Percentiles rank a stretch among this genome's conserved stretches.
Conservation (phyloP, 164 flowering plant genomes). For the Piper betle region DNA sequence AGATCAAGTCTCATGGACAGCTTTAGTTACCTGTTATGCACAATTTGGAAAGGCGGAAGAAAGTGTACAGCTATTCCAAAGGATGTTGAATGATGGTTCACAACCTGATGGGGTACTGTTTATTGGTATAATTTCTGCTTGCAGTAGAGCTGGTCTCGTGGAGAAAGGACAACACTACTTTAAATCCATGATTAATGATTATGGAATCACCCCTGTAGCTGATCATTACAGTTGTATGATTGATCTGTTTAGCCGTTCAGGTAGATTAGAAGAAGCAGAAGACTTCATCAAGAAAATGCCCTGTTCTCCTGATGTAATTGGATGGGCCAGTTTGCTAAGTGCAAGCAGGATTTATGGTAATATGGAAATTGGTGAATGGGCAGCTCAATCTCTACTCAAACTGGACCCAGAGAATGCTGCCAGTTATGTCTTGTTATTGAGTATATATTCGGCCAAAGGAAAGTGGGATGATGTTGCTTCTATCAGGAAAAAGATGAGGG, state of each 20-base stretch:
- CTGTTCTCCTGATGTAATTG: slow-evolving; percentile 51
- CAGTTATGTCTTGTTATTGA: slow-evolving; percentile 62
- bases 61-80: slow-evolving; percentile 41
- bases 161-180: slow-evolving; percentile 44
- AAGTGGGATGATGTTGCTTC: slow-evolving; percentile 63
- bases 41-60: slow-evolving; percentile 56
- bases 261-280: slow-evolving; percentile 52
- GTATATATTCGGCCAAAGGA: slow-evolving; percentile 68
- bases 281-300: slow-evolving; percentile 64
- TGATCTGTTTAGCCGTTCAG: slow-evolving; percentile 70
- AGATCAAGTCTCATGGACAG: slow-evolving; percentile 78
- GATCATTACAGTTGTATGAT: slow-evolving; percentile 87
- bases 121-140: slow-evolving; percentile 69
- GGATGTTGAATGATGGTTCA: slow-evolving; percentile 43
- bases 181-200: slow-evolving; percentile 40
- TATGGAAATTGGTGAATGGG: slow-evolving; percentile 78
- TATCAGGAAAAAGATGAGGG: slow-evolving; percentile 60
- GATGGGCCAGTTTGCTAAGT: slow-evolving; percentile 74
- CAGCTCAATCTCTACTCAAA: slow-evolving; percentile 54
- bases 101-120: slow-evolving; percentile 70
- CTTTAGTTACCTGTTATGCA: slow-evolving; percentile 66
- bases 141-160: slow-evolving; percentile 75
- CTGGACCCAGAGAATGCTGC: slow-evolving; percentile 73
- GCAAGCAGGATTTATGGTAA: slow-evolving; percentile 65
- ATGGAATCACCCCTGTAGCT: slow-evolving; percentile 56